Conservation (phyloP, 495 filamentous ascomycete species). For the Aspergillus panamensis region DNA sequence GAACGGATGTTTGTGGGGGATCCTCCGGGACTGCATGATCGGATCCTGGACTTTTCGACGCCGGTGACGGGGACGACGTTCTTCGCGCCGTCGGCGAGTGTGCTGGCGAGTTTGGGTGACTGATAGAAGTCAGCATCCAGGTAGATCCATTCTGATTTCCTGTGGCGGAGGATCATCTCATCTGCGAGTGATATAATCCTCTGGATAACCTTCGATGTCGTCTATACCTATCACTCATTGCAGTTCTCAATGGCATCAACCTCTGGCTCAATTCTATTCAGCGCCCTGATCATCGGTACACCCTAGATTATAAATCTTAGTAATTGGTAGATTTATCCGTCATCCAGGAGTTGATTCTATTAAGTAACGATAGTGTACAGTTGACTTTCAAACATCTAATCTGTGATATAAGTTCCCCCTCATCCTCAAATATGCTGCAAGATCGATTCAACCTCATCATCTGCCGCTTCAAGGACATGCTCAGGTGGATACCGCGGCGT, state of each 20-base stretch:
- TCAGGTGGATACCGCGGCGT: slow-evolving; percentile 33
- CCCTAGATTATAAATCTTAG: too few relatives aligned
- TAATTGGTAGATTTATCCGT: neutral
- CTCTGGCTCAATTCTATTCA: slow-evolving; percentile 25
- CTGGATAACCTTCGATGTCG: too few relatives aligned
- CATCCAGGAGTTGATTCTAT: neutral
- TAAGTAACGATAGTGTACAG: neutral
- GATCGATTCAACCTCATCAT: neutral
- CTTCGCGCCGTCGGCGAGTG: slow-evolving; percentile 49
- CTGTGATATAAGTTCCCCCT: neutral
- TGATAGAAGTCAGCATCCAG: neutral
- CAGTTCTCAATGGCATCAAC: neutral
- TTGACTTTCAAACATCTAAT: neutral
- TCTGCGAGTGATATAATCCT: too few relatives aligned
- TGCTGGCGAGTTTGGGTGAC: slow-evolving; percentile 38
- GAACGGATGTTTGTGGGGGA: slow-evolving; percentile 55
- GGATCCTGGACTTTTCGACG: slow-evolving; percentile 51
- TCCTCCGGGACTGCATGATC: slow-evolving; percentile 54
- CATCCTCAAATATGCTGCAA: neutral
- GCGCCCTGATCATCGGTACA: slow-evolving; percentile 55
- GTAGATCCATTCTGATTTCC: too few relatives aligned
- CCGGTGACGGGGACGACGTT: slow-evolving; percentile 52
- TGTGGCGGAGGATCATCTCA: too few relatives aligned
- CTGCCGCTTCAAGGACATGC: slow-evolving; percentile 31
- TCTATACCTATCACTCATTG: too few relatives aligned